Conservation (phyloP, 345 rosid genomes). For the Pistacia integerrima region DNA sequence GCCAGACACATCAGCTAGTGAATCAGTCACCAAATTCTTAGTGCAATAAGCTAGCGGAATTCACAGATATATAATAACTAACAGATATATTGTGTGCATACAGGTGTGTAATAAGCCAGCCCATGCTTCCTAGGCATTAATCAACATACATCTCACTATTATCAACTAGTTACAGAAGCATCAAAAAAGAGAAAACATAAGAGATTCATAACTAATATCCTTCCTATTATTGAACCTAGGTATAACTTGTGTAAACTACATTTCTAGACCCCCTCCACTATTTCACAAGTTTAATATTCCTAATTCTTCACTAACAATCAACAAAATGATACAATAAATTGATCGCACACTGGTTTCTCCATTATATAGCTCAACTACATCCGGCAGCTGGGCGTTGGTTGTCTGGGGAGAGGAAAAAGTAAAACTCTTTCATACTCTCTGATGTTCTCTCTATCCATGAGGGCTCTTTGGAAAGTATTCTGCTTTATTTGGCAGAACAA, state of each 20-base stretch:
- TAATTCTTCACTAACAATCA: no score
- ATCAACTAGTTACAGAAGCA: not conserved
- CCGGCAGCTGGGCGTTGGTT: not conserved
- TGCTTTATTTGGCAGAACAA: not conserved
- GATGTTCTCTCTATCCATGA: not conserved
- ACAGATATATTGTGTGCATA: not conserved
- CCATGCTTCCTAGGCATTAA: not conserved
- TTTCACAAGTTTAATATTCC: not conserved
- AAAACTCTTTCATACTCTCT: not conserved
- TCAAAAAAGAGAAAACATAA: not conserved
- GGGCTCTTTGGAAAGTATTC: not conserved
- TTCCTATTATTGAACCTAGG: not conserved
- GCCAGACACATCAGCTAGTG: not conserved
- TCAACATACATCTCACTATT: not conserved
- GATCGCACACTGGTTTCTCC: not conserved
- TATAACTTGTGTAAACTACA: not conserved
- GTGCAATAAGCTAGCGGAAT: not conserved
- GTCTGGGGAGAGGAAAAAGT: not conserved
- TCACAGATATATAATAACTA: not conserved
- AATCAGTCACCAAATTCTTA: not conserved
- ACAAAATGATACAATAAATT: not conserved
- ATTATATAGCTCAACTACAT: not conserved
- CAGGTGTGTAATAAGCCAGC: not conserved
- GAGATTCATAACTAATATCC: not conserved
- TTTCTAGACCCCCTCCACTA: not conserved